These are phyloP conservation scores for Candida tetrigidarum DNA, from an alignment of 1,139 yeast genomes.

Conservation along the genomic window DNA sequence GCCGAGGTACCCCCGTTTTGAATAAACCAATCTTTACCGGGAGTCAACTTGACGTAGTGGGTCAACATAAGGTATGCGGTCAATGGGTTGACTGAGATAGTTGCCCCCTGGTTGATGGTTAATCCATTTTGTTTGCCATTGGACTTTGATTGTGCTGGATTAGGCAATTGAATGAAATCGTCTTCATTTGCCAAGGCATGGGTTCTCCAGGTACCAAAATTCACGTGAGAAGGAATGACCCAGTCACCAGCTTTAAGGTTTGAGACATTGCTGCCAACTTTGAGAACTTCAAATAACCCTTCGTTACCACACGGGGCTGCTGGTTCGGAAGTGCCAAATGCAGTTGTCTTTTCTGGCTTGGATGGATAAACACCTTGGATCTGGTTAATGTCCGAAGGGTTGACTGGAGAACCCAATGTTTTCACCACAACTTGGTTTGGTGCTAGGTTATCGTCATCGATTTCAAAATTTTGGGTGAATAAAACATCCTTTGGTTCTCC, in stretches of 20 bases:
- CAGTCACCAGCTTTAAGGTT: slow-evolving; percentile 76
- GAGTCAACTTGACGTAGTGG: slow-evolving; percentile 60
- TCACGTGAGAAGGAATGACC: slow-evolving; percentile 83
- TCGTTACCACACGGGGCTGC: slow-evolving; percentile 62
- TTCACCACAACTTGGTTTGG: slow-evolving; percentile 56
- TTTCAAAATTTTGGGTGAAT: slow-evolving; percentile 53
- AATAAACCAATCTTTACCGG: slow-evolving; percentile 87
- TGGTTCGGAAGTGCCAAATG: slow-evolving; percentile 36
- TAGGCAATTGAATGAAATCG: slow-evolving; percentile 57
- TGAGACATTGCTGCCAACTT: slow-evolving; percentile 62
- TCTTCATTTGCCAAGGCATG: slow-evolving; percentile 62
- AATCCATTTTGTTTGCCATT: slow-evolving; percentile 45
- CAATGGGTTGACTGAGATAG: slow-evolving; percentile 88
- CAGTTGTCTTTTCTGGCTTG: slow-evolving; percentile 36
- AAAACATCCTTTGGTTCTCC: slow-evolving; percentile 66
- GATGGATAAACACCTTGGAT: slow-evolving; percentile 47
- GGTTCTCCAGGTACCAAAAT: slow-evolving; percentile 96
- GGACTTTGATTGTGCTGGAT: slow-evolving; percentile 37
- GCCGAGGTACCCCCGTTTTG: slow-evolving; percentile 98
- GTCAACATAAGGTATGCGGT: slow-evolving; percentile 92
- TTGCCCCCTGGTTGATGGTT: slow-evolving; percentile 75
- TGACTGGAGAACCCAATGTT: slow-evolving; percentile 82
- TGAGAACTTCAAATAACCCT: slow-evolving; percentile 84
- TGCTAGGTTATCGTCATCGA: slow-evolving; percentile 48
- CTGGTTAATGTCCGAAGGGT: slow-evolving; percentile 49